A percentile compares a stretch with the other conserved stretches of the same genome.
Conservation (phyloP, 2,329 filamentous ascomycete genomes). For the Arthroderma uncinatum region DNA sequence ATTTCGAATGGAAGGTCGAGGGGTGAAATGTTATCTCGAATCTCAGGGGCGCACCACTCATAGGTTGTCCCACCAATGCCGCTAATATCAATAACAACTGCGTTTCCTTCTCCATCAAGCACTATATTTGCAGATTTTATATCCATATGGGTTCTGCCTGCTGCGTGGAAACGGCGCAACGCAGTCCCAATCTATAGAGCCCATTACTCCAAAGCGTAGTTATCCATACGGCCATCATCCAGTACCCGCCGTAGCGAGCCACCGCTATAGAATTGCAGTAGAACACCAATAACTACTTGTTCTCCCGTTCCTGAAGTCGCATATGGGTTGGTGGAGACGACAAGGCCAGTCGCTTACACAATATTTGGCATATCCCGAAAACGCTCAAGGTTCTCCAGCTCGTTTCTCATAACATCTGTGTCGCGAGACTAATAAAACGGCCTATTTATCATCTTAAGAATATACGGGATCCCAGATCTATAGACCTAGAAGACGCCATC, state of each 20-base stretch:
- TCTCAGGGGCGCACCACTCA: constrained; percentile 16
- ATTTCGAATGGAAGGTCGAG: not conserved
- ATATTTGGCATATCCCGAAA: constrained; percentile 14
- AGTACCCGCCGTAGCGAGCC: constrained; percentile 13
- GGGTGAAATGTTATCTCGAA: constrained; percentile 6
- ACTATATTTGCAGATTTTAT: constrained; percentile 18
- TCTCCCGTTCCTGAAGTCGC: constrained; percentile 3
- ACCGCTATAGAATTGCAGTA: constrained; percentile 16
- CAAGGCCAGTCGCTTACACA: constrained; percentile 14
- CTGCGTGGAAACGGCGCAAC: constrained; percentile 10
- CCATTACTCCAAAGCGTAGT: constrained; percentile 10
- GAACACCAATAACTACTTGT: constrained; percentile 13
- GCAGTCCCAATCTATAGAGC: constrained; percentile 12
- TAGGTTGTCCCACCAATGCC: constrained; percentile 12
- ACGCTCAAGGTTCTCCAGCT: constrained; percentile 13
- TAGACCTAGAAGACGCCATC: constrained; percentile 6
- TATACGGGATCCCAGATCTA: constrained; percentile 1
- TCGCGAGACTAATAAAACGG: constrained; percentile 14
- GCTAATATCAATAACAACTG: constrained; percentile 18
- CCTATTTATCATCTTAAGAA: constrained; percentile 13
- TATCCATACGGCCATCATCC: not conserved
- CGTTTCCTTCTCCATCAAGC: constrained; percentile 13
- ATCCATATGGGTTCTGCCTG: constrained; percentile 16
- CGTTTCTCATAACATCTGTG: constrained; percentile 14
- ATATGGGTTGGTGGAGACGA: constrained; percentile 10